phyloP scores from a whole-genome alignment of 1,284 basidiomycete species.

The Chondrostereum purpureum region DNA sequence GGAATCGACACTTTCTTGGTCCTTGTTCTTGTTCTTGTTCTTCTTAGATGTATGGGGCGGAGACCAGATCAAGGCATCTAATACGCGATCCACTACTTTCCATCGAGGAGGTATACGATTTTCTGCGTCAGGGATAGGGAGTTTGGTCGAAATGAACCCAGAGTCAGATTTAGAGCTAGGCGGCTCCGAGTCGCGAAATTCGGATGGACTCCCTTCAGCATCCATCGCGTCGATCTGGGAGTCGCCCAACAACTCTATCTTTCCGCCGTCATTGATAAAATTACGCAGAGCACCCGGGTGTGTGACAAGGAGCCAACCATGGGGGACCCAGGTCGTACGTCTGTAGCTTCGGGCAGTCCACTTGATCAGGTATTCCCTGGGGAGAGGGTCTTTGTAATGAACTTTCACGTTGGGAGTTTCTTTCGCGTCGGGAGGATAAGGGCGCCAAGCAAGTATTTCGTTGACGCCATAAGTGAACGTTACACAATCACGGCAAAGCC shows the following conservation, averaged over 20 bases:
- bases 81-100: constrained; percentile 76
- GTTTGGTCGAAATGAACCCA: constrained; percentile 19
- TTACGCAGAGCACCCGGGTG: constrained; percentile 60
- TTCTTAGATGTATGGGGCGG: constrained; percentile 25
- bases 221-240: constrained; percentile 28
- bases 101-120: constrained; percentile 63
- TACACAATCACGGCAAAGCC: constrained; percentile 78
- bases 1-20: constrained; percentile 26
- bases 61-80: constrained; percentile 68
- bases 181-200: constrained; percentile 17
- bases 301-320: constrained; percentile 77
- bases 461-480: constrained; percentile 72
- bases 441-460: constrained; percentile 88
- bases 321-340: constrained; percentile 81
- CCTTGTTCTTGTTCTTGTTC: constrained; percentile 26
- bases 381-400: constrained; percentile 55
- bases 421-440: constrained; percentile 56
- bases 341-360: constrained; percentile 75
- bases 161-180: constrained; percentile 26
- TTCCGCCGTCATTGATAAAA: constrained; percentile 68
- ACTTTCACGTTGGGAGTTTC: constrained; percentile 38
- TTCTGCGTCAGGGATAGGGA: constrained; percentile 53
- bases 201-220: constrained; percentile 25
- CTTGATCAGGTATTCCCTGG: constrained; percentile 87
- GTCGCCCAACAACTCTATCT: constrained; percentile 56